Evolutionary conservation across 768 basidiomycete species (phyloP).

Genomic region (Suillus cothurnatus): DNA sequence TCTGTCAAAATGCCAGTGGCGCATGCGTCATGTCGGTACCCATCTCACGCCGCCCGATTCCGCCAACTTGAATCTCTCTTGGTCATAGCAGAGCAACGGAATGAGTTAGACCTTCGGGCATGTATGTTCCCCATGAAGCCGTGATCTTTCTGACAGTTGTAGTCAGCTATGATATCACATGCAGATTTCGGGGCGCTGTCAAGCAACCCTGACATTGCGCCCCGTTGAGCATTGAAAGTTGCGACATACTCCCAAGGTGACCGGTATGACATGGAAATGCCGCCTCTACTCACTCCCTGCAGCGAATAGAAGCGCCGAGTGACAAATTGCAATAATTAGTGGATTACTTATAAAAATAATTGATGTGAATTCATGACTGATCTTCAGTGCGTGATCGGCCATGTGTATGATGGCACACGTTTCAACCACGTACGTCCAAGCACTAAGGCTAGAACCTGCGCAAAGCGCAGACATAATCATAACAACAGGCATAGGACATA

Average conservation of each 20-base stretch:
- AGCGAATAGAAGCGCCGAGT: not conserved
- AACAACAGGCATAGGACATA: not conserved
- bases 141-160: not conserved
- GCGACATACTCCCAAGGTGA: not conserved
- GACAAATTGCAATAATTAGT: not conserved
- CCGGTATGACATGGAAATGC: too few relatives aligned
- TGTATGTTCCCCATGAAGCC: not conserved
- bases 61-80: not conserved
- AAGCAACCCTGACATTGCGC: not conserved
- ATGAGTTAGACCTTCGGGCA: not conserved
- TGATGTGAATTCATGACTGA: not conserved
- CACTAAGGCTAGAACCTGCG: not conserved
- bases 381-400: not conserved
- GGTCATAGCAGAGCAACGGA: not conserved
- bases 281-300: too few relatives aligned
- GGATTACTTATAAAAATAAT: not conserved
- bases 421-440: not conserved
- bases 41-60: not conserved
- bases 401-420: not conserved
- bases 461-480: not conserved
- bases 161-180: not conserved
- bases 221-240: not conserved
- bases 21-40: not conserved
- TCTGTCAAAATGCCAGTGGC: slow-evolving; percentile 3
- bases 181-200: not conserved